Base-by-base conservation (phyloP, 1,139 yeast species). In the Meyerozyma guilliermondii region DNA sequence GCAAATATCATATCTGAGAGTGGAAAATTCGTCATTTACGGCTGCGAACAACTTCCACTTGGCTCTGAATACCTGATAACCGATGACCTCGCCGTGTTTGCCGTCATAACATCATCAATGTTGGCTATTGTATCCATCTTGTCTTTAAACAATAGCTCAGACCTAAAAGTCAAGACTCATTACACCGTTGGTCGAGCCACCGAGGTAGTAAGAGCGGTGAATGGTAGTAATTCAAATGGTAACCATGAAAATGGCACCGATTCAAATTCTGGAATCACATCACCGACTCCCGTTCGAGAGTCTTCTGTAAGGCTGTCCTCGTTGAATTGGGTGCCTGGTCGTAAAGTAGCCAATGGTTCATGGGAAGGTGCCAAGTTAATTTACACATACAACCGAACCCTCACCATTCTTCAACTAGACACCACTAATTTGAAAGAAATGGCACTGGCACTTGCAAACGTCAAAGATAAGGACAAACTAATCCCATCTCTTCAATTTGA, bases 311-410 rank as follows among this genome's bases (percentile, higher is more conserved):
- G n/a, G 60, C 71, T 4, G 81, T 81, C 1, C 8, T 68, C 77
- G 47, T 53, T 82, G 14, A 65, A 76, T 10, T 86, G 94, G 94
- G 81, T 68, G 49, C 76, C 76, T 0, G 63, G 70, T 42, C 59
- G 65, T 53, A 45, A 50, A 18, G 54, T 52, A 4, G 46, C 49
- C 17, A 58, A 56, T 41, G 33, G 42, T 17, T 26, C 28, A 11
- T 43, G 57, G 5, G 46, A 60, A 41, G 61, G 63, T 31, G 80
- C 91, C 0, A 65, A 72, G 45, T 59, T 87, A 35, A 91, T 86
- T 0, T 85, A 80, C 53, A 67, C 84, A 31, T 84, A 89, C 86
- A 70, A 79, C 20, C 80, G 80, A 48, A 68, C 69, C 11, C 53
- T 86, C 40, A 74, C 80, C 0, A 59, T 86, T 1, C 50, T 83